These are phyloP conservation scores for Rosa rugosa DNA, from an alignment of 306 rosid genomes.

Conservation along the genomic window DNA sequence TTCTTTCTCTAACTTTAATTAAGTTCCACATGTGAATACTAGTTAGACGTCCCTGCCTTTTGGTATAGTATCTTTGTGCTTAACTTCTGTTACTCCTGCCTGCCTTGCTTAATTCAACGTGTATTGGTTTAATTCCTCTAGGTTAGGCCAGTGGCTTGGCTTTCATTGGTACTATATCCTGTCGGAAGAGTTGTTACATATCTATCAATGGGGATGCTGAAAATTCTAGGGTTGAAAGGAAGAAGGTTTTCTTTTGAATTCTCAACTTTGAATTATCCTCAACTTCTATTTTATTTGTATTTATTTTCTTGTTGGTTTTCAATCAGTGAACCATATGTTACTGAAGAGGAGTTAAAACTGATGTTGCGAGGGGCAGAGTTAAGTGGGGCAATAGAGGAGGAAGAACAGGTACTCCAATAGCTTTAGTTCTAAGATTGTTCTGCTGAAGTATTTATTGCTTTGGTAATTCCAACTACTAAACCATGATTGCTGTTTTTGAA, in stretches of 20 bases:
- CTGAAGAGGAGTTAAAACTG: constrained; percentile 95
- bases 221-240: constrained; percentile 94
- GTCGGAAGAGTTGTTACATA: constrained; percentile 91
- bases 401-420: constrained; percentile 78
- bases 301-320: constrained; percentile 11
- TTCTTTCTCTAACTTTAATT: not conserved
- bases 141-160: constrained; percentile 99
- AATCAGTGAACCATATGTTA: constrained; percentile 93
- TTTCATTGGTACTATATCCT: constrained; percentile 86
- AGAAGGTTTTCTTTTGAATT: constrained; percentile 57
- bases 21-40: not conserved
- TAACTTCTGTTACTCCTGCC: constrained; percentile 10
- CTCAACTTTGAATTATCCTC: constrained; percentile 21
- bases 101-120: constrained; percentile 23
- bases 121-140: constrained; percentile 44
- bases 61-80: constrained; percentile 15
- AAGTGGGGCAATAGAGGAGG: constrained; percentile 99
- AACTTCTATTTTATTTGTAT: constrained; percentile 5
- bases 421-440: not conserved
- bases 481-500: not conserved
- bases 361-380: constrained; percentile 98
- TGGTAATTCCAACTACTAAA: not conserved
- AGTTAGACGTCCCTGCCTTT: constrained; percentile 18
- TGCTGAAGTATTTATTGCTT: not conserved
- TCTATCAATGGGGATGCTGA: constrained; percentile 96